These are phyloP conservation scores for Hypoxylon sp. DNA, from an alignment of 2,329 filamentous ascomycete genomes.

Conservation along the genomic window DNA sequence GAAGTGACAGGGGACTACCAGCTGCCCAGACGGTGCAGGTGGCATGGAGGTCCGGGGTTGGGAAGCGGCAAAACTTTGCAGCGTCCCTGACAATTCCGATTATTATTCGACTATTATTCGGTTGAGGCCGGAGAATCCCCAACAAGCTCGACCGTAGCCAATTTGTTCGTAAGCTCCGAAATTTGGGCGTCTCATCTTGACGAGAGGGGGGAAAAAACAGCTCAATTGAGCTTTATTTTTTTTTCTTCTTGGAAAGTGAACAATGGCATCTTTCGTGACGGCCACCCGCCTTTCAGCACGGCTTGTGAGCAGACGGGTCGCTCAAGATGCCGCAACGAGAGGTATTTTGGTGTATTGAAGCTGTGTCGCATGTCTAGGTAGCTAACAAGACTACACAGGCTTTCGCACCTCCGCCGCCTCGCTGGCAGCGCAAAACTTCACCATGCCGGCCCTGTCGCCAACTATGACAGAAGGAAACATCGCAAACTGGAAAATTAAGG, in stretches of 20 bases:
- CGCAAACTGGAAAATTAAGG: slow-evolving; percentile 86
- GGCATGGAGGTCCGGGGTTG: not conserved
- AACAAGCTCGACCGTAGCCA: slow-evolving; percentile 47
- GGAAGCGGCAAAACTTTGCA: slow-evolving; percentile 41
- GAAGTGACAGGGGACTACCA: not conserved
- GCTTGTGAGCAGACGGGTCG: slow-evolving; percentile 68
- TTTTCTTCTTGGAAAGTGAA: slow-evolving; percentile 47
- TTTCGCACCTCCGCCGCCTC: slow-evolving; percentile 74
- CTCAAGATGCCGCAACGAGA: slow-evolving; percentile 69
- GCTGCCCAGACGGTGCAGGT: no score
- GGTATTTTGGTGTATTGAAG: slow-evolving; percentile 62
- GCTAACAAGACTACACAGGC: slow-evolving; percentile 61
- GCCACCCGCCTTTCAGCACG: slow-evolving; percentile 76
- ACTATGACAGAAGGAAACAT: slow-evolving; percentile 97
- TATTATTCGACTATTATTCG: slow-evolving; percentile 30
- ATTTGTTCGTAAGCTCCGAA: slow-evolving; percentile 45
- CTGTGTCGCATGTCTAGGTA: slow-evolving; percentile 21
- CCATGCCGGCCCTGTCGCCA: slow-evolving; percentile 90
- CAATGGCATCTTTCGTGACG: slow-evolving; percentile 77
- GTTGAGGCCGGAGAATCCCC: slow-evolving; percentile 52
- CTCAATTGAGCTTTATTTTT: slow-evolving; percentile 51
- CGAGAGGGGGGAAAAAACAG: slow-evolving; percentile 42
- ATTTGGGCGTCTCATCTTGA: slow-evolving; percentile 29
- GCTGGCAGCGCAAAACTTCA: slow-evolving; percentile 86
- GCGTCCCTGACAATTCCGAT: slow-evolving; percentile 40